Evolutionary conservation across 208 protist species (phyloP), one percentile per base, ranked within the genome.

Genomic region (Trypanosoma cruzi): DNA sequence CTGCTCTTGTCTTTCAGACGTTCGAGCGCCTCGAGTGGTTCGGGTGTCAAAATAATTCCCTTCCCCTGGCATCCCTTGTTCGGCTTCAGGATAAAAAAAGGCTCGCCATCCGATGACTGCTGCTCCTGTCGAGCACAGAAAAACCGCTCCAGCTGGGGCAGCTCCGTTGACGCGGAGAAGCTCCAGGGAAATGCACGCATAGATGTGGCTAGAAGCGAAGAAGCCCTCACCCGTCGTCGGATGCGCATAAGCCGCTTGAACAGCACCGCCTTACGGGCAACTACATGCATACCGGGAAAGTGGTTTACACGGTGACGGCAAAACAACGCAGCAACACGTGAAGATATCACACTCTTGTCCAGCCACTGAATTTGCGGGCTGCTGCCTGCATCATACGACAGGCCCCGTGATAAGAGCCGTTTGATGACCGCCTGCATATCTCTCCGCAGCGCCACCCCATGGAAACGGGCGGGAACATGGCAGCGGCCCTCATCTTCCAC

Each of bases 301-400:
- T 99, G 97, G 76, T 99, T 99, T 20, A 99, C 82, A 0, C 89
- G 79, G 73, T 98, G 95, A 46, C 77, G 84, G 36, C 69, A 79
- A 24, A 62, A 67, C 57, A 98, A 61, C 11, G 44, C 68, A 13
- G 82, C 77, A 1, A 98, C 85, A 31, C 89, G 75, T 3, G 82
- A 54, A 10, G 68, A 16, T 20, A 81, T 14, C 11, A 97, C 86
- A 68, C 85, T 96, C 34, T 81, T 86, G 64, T 99, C 97, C 0
- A 84, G 66, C 94, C 95, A 99, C 29, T 94, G 56, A 13, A 98
- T 73, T 66, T 98, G 88, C 29, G 80, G 88, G 16, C 79, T 84
- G 2, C 79, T 81, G 13, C 59, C 20, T 0, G 77, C 46, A 24
- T 62, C 46, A 26, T 69, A 66, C 16, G 34, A n/a, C 4, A 53